Evolutionary conservation across 352 stramenopile genomes (phyloP).

Genomic region (Phytopythium boreale): DNA sequence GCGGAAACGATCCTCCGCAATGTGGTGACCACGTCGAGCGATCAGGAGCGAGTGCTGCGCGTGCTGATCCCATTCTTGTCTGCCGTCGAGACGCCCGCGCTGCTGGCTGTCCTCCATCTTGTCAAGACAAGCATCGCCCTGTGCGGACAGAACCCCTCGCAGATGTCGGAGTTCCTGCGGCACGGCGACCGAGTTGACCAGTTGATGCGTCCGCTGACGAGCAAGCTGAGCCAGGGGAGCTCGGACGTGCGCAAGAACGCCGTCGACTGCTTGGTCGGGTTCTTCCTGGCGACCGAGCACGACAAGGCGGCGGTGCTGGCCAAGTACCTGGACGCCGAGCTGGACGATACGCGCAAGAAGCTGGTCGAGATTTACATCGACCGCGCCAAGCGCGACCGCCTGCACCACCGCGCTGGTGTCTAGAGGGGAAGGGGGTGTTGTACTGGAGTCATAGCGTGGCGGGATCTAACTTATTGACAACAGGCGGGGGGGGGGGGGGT

Average conservation of each 20-base stretch:
- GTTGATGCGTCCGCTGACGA: conserved; percentile 31
- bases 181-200: conserved; percentile 25
- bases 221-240: conserved; percentile 41
- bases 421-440: background rate
- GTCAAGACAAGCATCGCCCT: conserved; percentile 40
- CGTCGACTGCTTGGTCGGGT: conserved; percentile 65
- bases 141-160: conserved; percentile 17
- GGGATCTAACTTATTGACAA: conserved; percentile 1
- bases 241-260: conserved; percentile 65
- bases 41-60: conserved; percentile 34
- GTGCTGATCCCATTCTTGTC: conserved; percentile 37
- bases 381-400: conserved; percentile 44
- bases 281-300: conserved; percentile 53
- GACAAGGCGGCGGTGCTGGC: conserved; percentile 35
- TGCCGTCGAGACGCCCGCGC: conserved; percentile 29
- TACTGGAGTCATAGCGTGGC: background rate
- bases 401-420: conserved; percentile 13
- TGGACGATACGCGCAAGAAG: conserved; percentile 49
- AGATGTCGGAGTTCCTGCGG: conserved; percentile 26
- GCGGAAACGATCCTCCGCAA: conserved; percentile 43
- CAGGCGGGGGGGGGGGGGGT: background rate
- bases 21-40: conserved; percentile 26
- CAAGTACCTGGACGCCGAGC: conserved; percentile 42
- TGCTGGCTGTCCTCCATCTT: conserved; percentile 51
- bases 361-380: conserved; percentile 80